These are phyloP conservation scores for Ustilago tritici DNA, from an alignment of 1,284 basidiomycete species.

Conservation along the genomic window DNA sequence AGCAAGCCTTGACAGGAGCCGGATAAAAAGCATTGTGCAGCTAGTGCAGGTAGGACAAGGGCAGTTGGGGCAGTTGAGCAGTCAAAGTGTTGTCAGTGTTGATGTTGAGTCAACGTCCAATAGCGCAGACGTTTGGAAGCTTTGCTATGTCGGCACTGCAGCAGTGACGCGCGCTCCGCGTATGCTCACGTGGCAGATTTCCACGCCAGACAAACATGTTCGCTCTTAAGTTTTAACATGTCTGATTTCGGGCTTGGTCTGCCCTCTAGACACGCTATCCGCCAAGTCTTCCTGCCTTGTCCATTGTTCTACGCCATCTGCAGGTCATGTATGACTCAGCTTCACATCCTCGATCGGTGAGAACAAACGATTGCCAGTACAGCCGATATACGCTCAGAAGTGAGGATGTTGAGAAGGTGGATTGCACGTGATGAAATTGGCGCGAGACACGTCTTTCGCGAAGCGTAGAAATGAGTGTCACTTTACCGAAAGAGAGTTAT, in stretches of 20 bases:
- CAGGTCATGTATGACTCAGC: too few species aligned
- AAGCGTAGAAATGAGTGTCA: conserved; percentile 7
- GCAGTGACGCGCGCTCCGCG: conserved; percentile 13
- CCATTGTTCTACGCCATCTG: neutral
- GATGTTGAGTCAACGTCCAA: conserved; percentile 48
- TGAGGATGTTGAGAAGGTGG: neutral
- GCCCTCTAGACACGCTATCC: neutral
- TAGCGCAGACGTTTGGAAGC: conserved; percentile 5
- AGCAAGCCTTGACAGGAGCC: conserved; percentile 10
- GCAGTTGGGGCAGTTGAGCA: conserved; percentile 19
- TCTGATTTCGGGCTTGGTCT: neutral
- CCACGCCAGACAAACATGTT: neutral
- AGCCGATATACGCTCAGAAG: neutral
- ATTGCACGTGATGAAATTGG: conserved; percentile 29
- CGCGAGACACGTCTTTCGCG: conserved; percentile 35
- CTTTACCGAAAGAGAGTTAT: conserved; percentile 8
- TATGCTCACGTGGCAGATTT: conserved; percentile 26
- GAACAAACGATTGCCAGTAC: too few species aligned
- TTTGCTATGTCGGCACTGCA: conserved; percentile 8
- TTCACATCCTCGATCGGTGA: too few species aligned
- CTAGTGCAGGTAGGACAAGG: neutral
- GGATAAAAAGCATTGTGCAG: conserved; percentile 1
- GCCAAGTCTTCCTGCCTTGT: neutral
- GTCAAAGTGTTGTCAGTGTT: conserved; percentile 21
- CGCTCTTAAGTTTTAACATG: neutral